Base-by-base conservation (phyloP, 257 asterid genomes). In the Rubia yunnanensis region DNA sequence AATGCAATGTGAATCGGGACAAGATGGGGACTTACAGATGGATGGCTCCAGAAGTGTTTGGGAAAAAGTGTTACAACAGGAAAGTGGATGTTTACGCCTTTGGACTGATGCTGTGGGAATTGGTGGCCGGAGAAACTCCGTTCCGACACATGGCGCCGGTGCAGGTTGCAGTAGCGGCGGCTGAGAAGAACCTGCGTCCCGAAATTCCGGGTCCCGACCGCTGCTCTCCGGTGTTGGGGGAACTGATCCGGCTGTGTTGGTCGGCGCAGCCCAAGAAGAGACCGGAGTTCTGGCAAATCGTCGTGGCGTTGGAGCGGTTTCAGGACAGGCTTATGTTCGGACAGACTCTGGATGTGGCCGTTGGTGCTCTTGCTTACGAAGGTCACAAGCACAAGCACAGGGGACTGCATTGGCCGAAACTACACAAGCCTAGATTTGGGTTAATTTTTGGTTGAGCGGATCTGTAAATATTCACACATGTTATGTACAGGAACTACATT, bases 11-110 rank as follows among this genome's bases (percentile, higher is more conserved):
- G 4, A 60, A 82, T 13, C 83, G 82, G 38, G 94, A 94, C 13
- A 82, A 78, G 73, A 78, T 77, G 81, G 99, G 96, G 32, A 92
- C 97, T 6, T 89, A 84, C 70, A 87, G 96, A 13, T 92, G 98
- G 98, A 92, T 92, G 98, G 95, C 98, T 0, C 98, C 98, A 0
- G 98, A 92, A 82, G 86, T 87, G 92, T 82, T 83, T 41, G 86
- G 83, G 75, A 82, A 79, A 79, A 87, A 83, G 44, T 76, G 88
- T 18, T 89, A 77, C 71, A 77, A 88, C 2, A 76, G 95, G 20
- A 89, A 89, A 75, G 97, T 84, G 5, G 97, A 92, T 57, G 97
- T 89, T 1, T 89, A 92, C 26, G 81, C 96, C 32, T 92, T 89
- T 8, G 99, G 96, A 15, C 83, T 92, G 5, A 95, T 92, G 77